Base-by-base conservation (phyloP, 2,329 filamentous ascomycete species). In the Curvularia eragrostidis region DNA sequence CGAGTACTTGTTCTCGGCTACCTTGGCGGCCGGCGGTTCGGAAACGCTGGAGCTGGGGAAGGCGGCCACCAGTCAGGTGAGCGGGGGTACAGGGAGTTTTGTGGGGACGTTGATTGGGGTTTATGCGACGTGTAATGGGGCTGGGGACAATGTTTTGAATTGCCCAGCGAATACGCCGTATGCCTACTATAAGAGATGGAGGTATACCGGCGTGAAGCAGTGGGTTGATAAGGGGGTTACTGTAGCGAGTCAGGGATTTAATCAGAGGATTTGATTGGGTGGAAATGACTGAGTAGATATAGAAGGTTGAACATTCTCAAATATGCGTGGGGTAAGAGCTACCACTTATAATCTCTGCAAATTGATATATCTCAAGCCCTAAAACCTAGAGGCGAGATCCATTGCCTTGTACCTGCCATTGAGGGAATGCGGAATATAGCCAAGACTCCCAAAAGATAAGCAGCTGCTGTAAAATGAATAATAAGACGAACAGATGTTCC, bases 51-150 rank as follows among this genome's bases (percentile, higher is more conserved):
- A 58, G 0, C 19, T 62, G 6, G 59, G 59, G 0, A 62, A 23
- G 24, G 59, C 53, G 19, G 56, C 53, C 58, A 68, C 41, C 58
- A 53, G 49, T 61, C 54, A 52, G 6, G n/a, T 63, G 21, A 58
- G 51, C 43, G 51, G 50, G 12, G n/a, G 43, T 23, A 51, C 52
- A 1, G 54, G 54, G 5, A 56, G 47, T 4, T 66, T 65, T 43
- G 62, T 57, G 79, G 83, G 83, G 0, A 79, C 78, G 1, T 71
- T 85, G 13, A 61, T 86, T 0, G 83, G 83, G 0, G 75, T 79
- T 1, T 85, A 84, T 63, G 79, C 78, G 30, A 85, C 83, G 1
- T 83, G 75, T 39, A 85, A 86, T 60, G 82, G 82, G 0, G 76
- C 76, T 2, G 66, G 74, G 8, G 19, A 48, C 0, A 18, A 46